These are phyloP conservation scores for Colletotrichum euphorbiae DNA, from an alignment of 2,329 filamentous ascomycete genomes.

Conservation along the genomic window DNA sequence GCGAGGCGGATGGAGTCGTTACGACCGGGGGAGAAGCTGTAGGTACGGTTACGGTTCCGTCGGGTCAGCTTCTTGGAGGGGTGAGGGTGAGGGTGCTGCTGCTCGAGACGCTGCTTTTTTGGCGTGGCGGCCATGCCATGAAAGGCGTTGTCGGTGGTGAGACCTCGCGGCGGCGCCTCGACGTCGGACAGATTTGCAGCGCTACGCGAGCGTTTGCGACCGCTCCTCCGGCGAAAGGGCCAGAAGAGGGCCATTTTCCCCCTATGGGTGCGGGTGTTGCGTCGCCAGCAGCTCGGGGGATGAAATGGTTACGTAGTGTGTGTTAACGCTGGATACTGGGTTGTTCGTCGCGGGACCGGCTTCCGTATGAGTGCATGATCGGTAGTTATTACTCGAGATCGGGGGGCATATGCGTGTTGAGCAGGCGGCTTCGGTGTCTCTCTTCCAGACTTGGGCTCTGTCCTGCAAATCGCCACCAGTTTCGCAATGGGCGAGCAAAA, in stretches of 20 bases:
- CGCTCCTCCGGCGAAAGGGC: conserved; percentile 83
- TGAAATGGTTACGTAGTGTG: background rate
- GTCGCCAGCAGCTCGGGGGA: conserved; percentile 1
- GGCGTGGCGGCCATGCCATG: conserved; percentile 42
- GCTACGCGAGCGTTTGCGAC: conserved; percentile 68
- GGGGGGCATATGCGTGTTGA: conserved; percentile 17
- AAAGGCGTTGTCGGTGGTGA: conserved; percentile 47
- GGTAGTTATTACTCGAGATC: conserved; percentile 25
- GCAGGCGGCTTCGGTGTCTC: conserved; percentile 9
- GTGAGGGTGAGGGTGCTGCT: conserved; percentile 39
- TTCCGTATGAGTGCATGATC: conserved; percentile 35
- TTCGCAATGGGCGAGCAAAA: conserved; percentile 22
- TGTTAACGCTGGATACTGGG: conserved; percentile 24
- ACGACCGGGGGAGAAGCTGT: conserved; percentile 72
- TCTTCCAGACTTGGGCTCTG: background rate
- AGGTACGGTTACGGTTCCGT: conserved; percentile 61
- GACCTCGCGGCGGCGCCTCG: conserved; percentile 56
- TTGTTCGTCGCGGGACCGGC: conserved; percentile 18
- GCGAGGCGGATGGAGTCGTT: conserved; percentile 64
- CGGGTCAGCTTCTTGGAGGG: conserved; percentile 62
- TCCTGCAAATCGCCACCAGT: conserved; percentile 23
- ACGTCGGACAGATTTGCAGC: conserved; percentile 66
- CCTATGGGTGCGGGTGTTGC: background rate
- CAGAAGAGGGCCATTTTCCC: conserved; percentile 82
- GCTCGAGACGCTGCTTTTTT: conserved; percentile 59